Evolutionary conservation across 768 basidiomycete genomes (phyloP), one percentile per base, ranked within the genome.

Genomic region (Filobasidium floriforme): DNA sequence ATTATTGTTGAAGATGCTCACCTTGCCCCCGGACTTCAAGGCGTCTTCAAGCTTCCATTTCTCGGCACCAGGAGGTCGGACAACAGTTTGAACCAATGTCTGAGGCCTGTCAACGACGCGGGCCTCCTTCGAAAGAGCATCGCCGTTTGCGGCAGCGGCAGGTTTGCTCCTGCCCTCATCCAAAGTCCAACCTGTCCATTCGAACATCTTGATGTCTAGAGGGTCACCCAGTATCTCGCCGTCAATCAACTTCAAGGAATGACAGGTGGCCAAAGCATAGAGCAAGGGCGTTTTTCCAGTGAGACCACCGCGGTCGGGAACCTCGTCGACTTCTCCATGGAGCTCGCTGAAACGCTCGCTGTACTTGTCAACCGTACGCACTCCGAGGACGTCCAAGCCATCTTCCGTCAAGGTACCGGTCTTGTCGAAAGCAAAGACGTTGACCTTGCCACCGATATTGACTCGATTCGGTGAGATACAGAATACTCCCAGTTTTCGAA

Each of bases 341-440:
- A 98, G 85, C 75, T 99, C 94, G 22, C 92, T 91, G 79, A 98
- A 98, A 49, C 86, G 84, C 63, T 87, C 84, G 64, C 78, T 77
- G 9, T 81, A 83, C 52, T 90, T 86, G 66, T 94, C 92, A 51
- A 90, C 84, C 7, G 85, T 86, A 54, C 94, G 88, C 19, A 96
- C 88, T 18, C 96, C 96, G 55, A 99, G 86, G 54, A 99, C 92
- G 75, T 99, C 96, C 59, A 99, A 82, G 0, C 94, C 96, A 70
- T 99, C 96, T 79, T 99, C 96, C 0, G 96, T 99, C 26, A 99
- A 83, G 10, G 96, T 99, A 9, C 96, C 96, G 0, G 96, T 99
- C 80, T 99, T 99, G 82, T 99, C 96, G 73, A 99, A 99, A 75
- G 93, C 97, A 72, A 92, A 92, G 11, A 98, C 88, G 70, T 98